These are phyloP conservation scores for Cruciata laevipes DNA, from an alignment of 257 asterid species.

Conservation along the genomic window DNA sequence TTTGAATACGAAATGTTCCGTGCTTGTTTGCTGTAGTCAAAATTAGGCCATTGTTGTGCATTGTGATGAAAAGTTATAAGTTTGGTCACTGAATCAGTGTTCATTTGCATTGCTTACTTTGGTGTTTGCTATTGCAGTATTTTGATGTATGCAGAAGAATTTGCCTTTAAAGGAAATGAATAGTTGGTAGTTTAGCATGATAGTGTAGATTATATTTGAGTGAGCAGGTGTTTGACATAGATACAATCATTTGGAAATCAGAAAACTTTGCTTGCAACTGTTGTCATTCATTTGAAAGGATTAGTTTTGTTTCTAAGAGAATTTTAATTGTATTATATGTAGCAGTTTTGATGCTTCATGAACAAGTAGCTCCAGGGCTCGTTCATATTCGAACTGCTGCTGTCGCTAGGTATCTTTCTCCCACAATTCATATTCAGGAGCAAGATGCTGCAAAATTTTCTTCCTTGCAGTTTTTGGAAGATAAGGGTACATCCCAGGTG, in stretches of 20 bases:
- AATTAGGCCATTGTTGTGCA: conserved; percentile 1
- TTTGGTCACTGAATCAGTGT: neutral
- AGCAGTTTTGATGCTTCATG: conserved; percentile 62
- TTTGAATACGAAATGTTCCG: neutral
- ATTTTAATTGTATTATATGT: conserved; percentile 21
- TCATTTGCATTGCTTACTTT: neutral
- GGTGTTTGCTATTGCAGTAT: neutral
- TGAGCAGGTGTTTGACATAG: neutral
- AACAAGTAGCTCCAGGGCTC: conserved; percentile 47
- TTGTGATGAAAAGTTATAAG: neutral
- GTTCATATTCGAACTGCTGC: conserved; percentile 38
- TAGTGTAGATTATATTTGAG: neutral
- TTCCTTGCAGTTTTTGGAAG: conserved; percentile 31
- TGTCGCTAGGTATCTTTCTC: conserved; percentile 39
- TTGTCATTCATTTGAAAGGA: neutral
- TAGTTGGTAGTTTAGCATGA: neutral
- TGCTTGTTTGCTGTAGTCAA: neutral
- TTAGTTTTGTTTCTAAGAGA: neutral
- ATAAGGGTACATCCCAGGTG: conserved; percentile 43
- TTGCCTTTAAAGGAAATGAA: neutral
- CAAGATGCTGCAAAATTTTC: conserved; percentile 40
- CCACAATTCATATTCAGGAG: conserved; percentile 48
- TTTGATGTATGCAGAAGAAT: neutral
- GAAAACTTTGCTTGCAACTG: neutral
- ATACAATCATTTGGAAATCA: neutral